Conservation (phyloP, 768 basidiomycete species). For the Calocybe gangraenosa region DNA sequence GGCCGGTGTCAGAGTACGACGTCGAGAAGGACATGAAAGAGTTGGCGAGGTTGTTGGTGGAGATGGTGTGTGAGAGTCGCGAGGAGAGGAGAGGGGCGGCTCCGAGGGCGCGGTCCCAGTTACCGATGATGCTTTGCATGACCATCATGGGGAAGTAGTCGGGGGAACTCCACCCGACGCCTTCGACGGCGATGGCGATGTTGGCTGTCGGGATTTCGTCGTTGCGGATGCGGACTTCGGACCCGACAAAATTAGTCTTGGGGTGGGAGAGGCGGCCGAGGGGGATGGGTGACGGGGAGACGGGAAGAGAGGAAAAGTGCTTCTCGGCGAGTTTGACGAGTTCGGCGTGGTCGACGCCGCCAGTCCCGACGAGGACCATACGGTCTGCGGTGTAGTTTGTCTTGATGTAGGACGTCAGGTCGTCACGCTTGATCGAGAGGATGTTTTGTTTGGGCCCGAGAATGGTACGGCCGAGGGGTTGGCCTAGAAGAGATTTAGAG, state of each 20-base stretch:
- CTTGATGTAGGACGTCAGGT: slow-evolving; percentile 88
- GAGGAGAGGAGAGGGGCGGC: slow-evolving; percentile 87
- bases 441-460: slow-evolving; percentile 97
- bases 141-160: slow-evolving; percentile 99
- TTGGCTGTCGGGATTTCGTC: slow-evolving; percentile 87
- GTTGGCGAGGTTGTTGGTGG: slow-evolving; percentile 94
- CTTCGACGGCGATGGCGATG: slow-evolving; percentile 96
- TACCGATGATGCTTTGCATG: slow-evolving; percentile 96
- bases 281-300: slow-evolving; percentile 83
- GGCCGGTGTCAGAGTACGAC: slow-evolving; percentile 96
- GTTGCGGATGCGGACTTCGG: slow-evolving; percentile 93
- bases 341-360: slow-evolving; percentile 88
- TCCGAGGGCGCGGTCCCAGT: slow-evolving; percentile 98
- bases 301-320: slow-evolving; percentile 86
- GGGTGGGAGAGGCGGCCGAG: slow-evolving; percentile 77
- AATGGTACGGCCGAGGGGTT: slow-evolving; percentile 95
- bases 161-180: slow-evolving; percentile 95
- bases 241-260: slow-evolving; percentile 83
- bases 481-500: slow-evolving; percentile 45
- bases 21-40: slow-evolving; percentile 99
- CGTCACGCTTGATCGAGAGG: slow-evolving; percentile 88
- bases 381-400: slow-evolving; percentile 98
- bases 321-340: slow-evolving; percentile 94
- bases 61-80: slow-evolving; percentile 86
- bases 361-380: slow-evolving; percentile 97